Evolutionary conservation across 176 grass and related monocot genomes (phyloP).

Genomic region (Avena eriantha): DNA sequence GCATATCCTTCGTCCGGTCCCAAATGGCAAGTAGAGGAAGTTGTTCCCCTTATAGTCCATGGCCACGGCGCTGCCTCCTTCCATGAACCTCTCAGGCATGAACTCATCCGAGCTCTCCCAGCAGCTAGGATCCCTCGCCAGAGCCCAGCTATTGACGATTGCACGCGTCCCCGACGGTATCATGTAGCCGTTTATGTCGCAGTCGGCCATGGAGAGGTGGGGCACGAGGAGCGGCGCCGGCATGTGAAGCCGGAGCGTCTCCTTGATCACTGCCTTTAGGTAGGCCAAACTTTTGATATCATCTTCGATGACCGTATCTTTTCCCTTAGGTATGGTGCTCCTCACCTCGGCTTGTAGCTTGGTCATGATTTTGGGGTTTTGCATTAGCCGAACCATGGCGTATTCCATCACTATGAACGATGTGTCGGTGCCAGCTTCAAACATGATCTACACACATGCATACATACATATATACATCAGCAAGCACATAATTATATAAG

Average conservation of each 20-base stretch:
- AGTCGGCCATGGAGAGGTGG: slow-evolving; percentile 30
- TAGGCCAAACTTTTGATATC: neutral
- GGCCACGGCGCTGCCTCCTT: neutral
- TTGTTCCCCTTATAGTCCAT: neutral
- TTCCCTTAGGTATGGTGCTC: neutral
- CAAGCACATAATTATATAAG: too few species aligned
- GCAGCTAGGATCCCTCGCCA: slow-evolving; percentile 21
- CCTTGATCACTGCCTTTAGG: neutral
- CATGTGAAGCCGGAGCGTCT: slow-evolving; percentile 31
- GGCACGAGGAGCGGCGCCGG: slow-evolving; percentile 47
- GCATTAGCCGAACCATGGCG: slow-evolving; percentile 37
- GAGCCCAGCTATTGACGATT: neutral
- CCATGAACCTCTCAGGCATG: slow-evolving; percentile 36
- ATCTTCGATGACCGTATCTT: neutral
- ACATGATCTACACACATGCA: slow-evolving; percentile 29
- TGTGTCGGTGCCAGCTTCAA: slow-evolving; percentile 50
- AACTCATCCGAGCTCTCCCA: slow-evolving; percentile 42
- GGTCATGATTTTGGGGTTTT: neutral
- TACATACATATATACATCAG: neutral
- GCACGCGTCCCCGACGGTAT: slow-evolving; percentile 19
- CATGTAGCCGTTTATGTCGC: slow-evolving; percentile 38
- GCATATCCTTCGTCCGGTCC: neutral
- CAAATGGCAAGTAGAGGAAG: neutral
- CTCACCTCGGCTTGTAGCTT: neutral
- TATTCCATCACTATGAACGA: slow-evolving; percentile 46